Evolutionary conservation across 257 asterid genomes (phyloP), one percentile per base, ranked within the genome.

Genomic region (Fraxinus pennsylvanica): DNA sequence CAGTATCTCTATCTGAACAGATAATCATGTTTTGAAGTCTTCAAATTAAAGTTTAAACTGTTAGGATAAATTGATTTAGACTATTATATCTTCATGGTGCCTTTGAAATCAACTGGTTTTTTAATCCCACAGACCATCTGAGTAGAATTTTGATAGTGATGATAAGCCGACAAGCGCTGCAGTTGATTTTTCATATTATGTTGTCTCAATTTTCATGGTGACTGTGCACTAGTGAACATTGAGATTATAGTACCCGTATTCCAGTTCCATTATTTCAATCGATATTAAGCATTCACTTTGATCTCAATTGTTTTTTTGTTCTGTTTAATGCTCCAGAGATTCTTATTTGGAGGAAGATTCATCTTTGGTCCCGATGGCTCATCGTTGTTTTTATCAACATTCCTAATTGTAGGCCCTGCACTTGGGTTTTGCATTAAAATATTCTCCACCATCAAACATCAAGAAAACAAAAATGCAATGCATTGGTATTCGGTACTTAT

Each of bases 291-390:
- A 70, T 73, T 68, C 22, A 72, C 80, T 76, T 33, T 4, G n/a
- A 38, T 35, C 36, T 63, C 66, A 57, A 19, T 1, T 57, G 25
- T 17, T 57, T 57, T 27, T 17, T 57, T 57, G 36, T 81, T 66
- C 59, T 71, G 83, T 74, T 68, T 21, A 59, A 35, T 87, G 74
- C 82, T 86, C 13, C 94, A 95, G 99, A 91, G 74, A 84, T 95
- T 95, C 91, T 87, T 87, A 9, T 87, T 79, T 17, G 97, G 97
- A 74, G 99, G 99, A 79, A 90, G 99, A 81, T 84, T 95, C 91
- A 73, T 95, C 74, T 93, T 95, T 75, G 99, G 99, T 39, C 98
- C 99, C 6, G 98, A 95, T 50, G 96, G 82, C 45, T 75, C 92
- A 52, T 89, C 98, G 57, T 78, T 95, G 88, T 86, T 87, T 78